Percentiles rank a stretch among this genome's conserved stretches.
phyloP scores from a whole-genome alignment of 2,329 filamentous ascomycete species.

The Zelopaecilomyces penicillatus region DNA sequence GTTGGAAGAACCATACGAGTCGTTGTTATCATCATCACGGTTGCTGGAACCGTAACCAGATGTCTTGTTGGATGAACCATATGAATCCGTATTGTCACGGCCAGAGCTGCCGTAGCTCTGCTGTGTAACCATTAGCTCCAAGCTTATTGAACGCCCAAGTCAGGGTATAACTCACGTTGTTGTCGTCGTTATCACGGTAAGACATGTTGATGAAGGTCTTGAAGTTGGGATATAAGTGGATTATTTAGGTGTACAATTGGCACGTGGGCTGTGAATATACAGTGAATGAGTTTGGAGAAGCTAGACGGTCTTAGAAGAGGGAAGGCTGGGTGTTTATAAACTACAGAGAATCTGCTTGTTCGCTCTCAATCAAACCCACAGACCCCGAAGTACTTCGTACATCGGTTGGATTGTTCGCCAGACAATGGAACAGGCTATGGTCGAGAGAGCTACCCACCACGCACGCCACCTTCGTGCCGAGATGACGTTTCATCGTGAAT shows the following conservation, averaged over 20 bases:
- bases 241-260: no score
- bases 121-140: no score
- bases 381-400: no score
- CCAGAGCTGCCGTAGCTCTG: constrained; percentile 8
- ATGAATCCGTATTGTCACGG: constrained; percentile 13
- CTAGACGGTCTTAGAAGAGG: neutral
- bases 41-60: constrained; percentile 13
- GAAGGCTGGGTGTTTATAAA: neutral
- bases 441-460: constrained; percentile 1
- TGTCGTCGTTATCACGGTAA: constrained; percentile 34
- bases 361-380: no score
- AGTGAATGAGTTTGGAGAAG: neutral
- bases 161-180: constrained; percentile 20
- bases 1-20: constrained; percentile 2
- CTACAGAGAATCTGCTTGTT: no score
- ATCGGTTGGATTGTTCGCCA: no score
- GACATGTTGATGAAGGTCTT: constrained; percentile 31
- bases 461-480: constrained; percentile 1
- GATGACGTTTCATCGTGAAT: constrained; percentile 2
- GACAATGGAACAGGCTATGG: no score
- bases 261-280: neutral
- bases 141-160: no score
- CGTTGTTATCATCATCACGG: constrained; percentile 4
- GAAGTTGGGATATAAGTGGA: neutral
- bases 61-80: constrained; percentile 15